Evolutionary conservation across 495 filamentous ascomycete genomes (phyloP).

Genomic region (Elasticomyces elasticus): DNA sequence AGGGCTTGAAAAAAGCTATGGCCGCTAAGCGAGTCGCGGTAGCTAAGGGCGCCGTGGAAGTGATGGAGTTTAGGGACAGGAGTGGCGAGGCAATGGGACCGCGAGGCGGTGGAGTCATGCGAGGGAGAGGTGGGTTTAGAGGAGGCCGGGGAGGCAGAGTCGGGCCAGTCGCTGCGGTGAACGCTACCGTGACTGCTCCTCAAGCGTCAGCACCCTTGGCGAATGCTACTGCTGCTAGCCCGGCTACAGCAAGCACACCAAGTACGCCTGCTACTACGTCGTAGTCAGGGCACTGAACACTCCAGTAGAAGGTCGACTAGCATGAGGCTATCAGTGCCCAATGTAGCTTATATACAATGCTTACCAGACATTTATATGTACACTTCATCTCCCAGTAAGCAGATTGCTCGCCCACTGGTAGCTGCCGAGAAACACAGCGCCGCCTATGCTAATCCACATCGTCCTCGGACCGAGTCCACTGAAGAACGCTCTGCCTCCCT

Average conservation of each 20-base stretch:
- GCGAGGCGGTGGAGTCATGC: slow-evolving; percentile 1
- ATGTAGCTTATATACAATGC: background rate
- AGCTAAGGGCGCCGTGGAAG: slow-evolving; percentile 65
- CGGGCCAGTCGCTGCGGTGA: background rate
- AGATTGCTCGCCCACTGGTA: slow-evolving; percentile 51
- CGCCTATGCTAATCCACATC: slow-evolving; percentile 88
- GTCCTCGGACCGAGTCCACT: slow-evolving; percentile 79
- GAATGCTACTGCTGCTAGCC: background rate
- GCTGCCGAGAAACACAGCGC: slow-evolving; percentile 88
- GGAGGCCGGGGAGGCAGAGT: slow-evolving; percentile 11
- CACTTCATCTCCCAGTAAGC: slow-evolving; percentile 20
- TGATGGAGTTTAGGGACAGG: slow-evolving; percentile 67
- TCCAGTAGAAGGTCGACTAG: no score
- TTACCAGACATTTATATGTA: background rate
- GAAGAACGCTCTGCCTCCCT: slow-evolving; percentile 71
- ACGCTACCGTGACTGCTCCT: background rate
- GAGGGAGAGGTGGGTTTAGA: slow-evolving; percentile 16
- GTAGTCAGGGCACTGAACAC: no score
- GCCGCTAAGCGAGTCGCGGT: slow-evolving; percentile 68
- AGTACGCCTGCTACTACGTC: no score
- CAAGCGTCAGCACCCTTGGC: background rate
- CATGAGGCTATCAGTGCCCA: no score
- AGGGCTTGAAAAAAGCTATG: slow-evolving; percentile 65
- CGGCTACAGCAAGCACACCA: background rate
- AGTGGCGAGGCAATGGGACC: slow-evolving; percentile 2